Base-by-base conservation (phyloP, 2,329 filamentous ascomycete species). In the Talaromyces sp. region DNA sequence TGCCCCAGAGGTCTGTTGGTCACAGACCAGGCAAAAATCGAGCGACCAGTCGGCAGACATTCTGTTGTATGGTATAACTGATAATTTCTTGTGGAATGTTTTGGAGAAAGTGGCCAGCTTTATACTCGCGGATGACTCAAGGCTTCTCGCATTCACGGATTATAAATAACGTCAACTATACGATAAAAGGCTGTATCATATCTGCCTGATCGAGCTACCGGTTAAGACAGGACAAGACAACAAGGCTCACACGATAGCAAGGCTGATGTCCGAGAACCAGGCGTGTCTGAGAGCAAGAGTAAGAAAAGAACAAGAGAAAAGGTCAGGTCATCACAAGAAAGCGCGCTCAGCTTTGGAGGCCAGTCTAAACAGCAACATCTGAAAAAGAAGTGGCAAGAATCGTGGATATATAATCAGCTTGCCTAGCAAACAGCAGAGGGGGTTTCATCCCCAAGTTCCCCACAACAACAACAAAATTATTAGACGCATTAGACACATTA, bases 11-110 rank as follows among this genome's bases (percentile, higher is more conserved):
- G 91, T 93, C 81, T 96, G 91, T 81, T 90, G 90, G 82, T 97
- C 93, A 83, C 93, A 97, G 82, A 91, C 89, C 72, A 97, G 88
- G 85, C 93, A 97, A 86, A 92, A 97, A 80, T 96, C 90, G 78
- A 91, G 91, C 73, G 91, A 91, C 92, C 93, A 97, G 74, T 73
- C 74, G 25, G 75, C 76, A 25, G 76, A 72, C 76, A 78, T 78
- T 29, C 19, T 29, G n/a, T 10, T 27, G 22, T 25, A 29, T 29
- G 56, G 38, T n/a, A 43, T 40, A 22, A 27, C 38, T 27, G 36
- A 58, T 6, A 34, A 17, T 34, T 36, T 29, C 2, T 31, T 43
- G 40, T n/a, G 6, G 40, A 43, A 43, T 43, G 19, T 19, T 7
- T 11, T 29, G 51, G 27, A 34, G 10, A 56, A 36, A 56, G 31